These are phyloP conservation scores for Bauhinia variegata DNA, from an alignment of 306 rosid species.

Conservation along the genomic window DNA sequence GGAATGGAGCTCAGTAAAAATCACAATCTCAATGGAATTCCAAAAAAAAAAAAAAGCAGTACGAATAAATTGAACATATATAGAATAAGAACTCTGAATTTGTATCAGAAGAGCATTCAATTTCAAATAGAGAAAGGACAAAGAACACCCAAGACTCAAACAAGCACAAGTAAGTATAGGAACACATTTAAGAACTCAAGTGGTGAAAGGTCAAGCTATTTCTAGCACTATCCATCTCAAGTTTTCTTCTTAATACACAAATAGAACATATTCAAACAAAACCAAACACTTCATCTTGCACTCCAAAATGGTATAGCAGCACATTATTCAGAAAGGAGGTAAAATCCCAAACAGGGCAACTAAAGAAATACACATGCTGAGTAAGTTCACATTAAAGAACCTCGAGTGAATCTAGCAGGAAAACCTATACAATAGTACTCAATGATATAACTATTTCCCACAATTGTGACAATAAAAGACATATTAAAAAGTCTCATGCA, in stretches of 20 bases:
- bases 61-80: constrained; percentile 1
- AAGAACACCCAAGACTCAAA: constrained; percentile 7
- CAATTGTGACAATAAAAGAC: neutral
- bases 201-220: constrained; percentile 18
- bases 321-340: constrained; percentile 15
- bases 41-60: too few species aligned
- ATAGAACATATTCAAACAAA: neutral
- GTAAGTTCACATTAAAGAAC: neutral
- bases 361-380: neutral
- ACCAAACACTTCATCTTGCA: constrained; percentile 9
- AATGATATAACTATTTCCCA: constrained; percentile 20
- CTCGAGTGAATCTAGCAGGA: neutral
- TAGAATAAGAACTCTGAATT: neutral
- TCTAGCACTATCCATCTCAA: constrained; percentile 18
- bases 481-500: neutral
- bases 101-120: constrained; percentile 3
- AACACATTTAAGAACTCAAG: neutral
- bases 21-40: constrained; percentile 41
- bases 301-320: constrained; percentile 15
- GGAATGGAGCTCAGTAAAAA: constrained; percentile 47
- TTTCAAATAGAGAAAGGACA: neutral
- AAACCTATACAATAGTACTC: neutral
- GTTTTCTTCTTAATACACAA: constrained; percentile 8
- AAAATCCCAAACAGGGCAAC: neutral
- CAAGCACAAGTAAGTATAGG: constrained; percentile 23